Evolutionary conservation across 2,329 filamentous ascomycete genomes (phyloP).

Genomic region (Apiospora pterosperma): DNA sequence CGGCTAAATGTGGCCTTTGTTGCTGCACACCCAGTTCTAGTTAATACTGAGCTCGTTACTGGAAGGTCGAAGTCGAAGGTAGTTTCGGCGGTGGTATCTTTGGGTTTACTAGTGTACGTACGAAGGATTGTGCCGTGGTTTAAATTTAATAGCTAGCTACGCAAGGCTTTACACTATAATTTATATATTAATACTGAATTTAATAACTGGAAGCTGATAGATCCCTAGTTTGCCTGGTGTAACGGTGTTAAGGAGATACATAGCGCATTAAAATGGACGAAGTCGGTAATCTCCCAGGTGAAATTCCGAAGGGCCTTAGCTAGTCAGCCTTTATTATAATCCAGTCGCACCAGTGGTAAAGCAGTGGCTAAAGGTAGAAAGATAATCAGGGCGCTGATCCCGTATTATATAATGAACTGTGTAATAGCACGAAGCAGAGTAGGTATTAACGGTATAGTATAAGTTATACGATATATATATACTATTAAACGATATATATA

Average conservation of each 20-base stretch:
- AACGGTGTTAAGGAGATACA: conserved; percentile 47
- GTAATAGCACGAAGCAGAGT: too few species aligned
- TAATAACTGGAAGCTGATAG: conserved; percentile 45
- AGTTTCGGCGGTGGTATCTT: conserved; percentile 23
- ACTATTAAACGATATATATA: too few species aligned
- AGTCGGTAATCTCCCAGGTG: conserved; percentile 38
- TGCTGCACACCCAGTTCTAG: conserved; percentile 46
- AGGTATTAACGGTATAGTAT: too few species aligned
- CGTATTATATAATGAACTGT: conserved; percentile 20
- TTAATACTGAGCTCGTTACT: conserved; percentile 36
- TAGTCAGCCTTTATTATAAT: conserved; percentile 27
- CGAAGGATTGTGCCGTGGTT: conserved; percentile 46
- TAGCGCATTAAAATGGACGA: conserved; percentile 47
- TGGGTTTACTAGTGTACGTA: conserved; percentile 32
- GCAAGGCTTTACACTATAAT: conserved; percentile 36
- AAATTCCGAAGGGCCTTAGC: conserved; percentile 29
- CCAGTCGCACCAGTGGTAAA: conserved; percentile 18
- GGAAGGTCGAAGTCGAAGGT: conserved; percentile 41
- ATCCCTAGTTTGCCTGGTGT: conserved; percentile 47
- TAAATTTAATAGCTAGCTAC: conserved; percentile 41
- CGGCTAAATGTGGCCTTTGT: conserved; percentile 34
- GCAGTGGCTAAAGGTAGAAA: conserved; percentile 23
- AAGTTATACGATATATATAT: too few species aligned
- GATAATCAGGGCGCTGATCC: conserved; percentile 21
- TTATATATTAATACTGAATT: conserved; percentile 40